These are phyloP conservation scores for Xerocomus spinulosus DNA, from an alignment of 768 basidiomycete genomes.

Conservation along the genomic window DNA sequence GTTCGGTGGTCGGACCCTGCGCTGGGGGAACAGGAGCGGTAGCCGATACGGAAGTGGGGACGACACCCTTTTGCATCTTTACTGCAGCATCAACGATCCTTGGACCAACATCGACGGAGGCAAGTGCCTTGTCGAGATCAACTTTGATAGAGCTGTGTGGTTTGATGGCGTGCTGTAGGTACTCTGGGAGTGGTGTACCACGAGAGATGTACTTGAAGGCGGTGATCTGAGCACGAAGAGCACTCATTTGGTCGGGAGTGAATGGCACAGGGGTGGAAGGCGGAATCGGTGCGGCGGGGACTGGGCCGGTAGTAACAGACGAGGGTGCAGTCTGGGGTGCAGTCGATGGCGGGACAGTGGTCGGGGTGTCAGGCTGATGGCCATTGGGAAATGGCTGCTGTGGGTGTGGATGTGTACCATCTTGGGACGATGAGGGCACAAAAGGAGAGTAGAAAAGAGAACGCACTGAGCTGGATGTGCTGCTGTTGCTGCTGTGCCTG, in stretches of 20 bases:
- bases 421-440: slow-evolving; percentile 28
- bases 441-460: neutral
- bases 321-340: slow-evolving; percentile 28
- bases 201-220: slow-evolving; percentile 72
- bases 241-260: slow-evolving; percentile 66
- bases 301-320: slow-evolving; percentile 47
- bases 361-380: slow-evolving; percentile 27
- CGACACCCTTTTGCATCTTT: slow-evolving; percentile 59
- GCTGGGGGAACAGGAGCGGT: slow-evolving; percentile 23
- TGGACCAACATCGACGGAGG: slow-evolving; percentile 54
- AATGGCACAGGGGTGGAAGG: slow-evolving; percentile 76
- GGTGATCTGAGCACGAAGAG: slow-evolving; percentile 77
- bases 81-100: slow-evolving; percentile 72
- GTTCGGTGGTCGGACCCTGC: slow-evolving; percentile 27
- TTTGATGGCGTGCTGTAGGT: slow-evolving; percentile 65
- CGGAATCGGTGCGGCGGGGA: slow-evolving; percentile 47
- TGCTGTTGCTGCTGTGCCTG: slow-evolving; percentile 29
- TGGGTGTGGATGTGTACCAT: slow-evolving; percentile 21
- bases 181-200: slow-evolving; percentile 62
- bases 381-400: slow-evolving; percentile 43
- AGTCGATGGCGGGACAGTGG: slow-evolving; percentile 28
- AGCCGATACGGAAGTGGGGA: slow-evolving; percentile 19
- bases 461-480: slow-evolving; percentile 32
- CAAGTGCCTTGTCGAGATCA: slow-evolving; percentile 62
- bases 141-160: slow-evolving; percentile 56